A percentile compares a stretch with the other conserved stretches of the same genome.
Conservation (phyloP, 2,329 filamentous ascomycete genomes). For the Fusarium mexicanum region DNA sequence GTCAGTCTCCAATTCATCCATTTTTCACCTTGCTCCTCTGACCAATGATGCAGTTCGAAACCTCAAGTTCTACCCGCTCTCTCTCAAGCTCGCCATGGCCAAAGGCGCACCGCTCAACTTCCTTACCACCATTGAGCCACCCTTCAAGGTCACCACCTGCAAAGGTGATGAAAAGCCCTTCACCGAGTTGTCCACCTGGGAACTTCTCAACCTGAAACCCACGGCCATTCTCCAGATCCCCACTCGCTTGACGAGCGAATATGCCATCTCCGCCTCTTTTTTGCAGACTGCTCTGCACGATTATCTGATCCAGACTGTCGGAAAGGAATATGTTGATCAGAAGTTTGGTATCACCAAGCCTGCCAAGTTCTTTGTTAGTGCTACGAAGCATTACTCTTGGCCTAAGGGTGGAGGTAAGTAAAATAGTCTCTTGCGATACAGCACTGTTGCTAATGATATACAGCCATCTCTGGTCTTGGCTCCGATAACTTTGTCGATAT, state of each 20-base stretch:
- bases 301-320: not conserved
- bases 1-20: fast-evolving
- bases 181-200: not conserved
- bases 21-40: fast-evolving
- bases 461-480: not conserved
- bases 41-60: not conserved
- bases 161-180: not conserved
- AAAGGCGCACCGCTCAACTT: not conserved
- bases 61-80: not conserved
- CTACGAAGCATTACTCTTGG: constrained; percentile 5
- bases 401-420: not conserved
- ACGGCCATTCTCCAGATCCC: not conserved
- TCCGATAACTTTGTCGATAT: not conserved
- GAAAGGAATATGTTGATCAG: not conserved
- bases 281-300: not conserved
- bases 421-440: not conserved
- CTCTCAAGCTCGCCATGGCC: not conserved
- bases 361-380: not conserved
- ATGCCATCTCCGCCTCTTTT: not conserved
- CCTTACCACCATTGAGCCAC: not conserved
- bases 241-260: not conserved
- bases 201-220: not conserved
- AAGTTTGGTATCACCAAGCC: not conserved
- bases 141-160: not conserved
- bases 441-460: not conserved